These are phyloP conservation scores for Raphanus raphanistrum DNA, from an alignment of 345 rosid genomes.

Conservation along the genomic window DNA sequence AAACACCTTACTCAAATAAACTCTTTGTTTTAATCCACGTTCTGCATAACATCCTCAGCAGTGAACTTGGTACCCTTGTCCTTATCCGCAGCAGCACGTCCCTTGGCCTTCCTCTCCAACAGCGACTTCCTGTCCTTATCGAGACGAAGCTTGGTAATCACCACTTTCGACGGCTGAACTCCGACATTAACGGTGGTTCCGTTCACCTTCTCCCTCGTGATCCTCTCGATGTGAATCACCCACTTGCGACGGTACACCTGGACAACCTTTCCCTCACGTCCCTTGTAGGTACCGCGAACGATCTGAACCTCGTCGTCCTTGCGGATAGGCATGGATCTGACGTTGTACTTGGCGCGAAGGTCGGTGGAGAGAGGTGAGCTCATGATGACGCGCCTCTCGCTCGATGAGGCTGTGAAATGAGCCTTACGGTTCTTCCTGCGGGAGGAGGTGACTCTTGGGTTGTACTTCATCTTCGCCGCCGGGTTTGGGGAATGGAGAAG, in stretches of 20 bases:
- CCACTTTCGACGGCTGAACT: conserved; percentile 67
- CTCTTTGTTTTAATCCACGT: conserved; percentile 45
- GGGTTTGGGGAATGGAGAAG: not conserved
- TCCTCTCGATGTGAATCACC: conserved; percentile 85
- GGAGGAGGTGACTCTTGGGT: conserved; percentile 67
- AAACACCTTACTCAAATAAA: not conserved
- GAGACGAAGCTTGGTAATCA: conserved; percentile 68
- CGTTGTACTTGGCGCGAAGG: conserved; percentile 76
- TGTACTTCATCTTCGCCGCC: conserved; percentile 69
- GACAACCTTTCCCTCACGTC: conserved; percentile 78
- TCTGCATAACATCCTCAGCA: conserved; percentile 80
- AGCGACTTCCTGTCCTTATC: conserved; percentile 76
- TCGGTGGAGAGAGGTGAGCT: conserved; percentile 69
- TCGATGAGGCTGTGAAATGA: conserved; percentile 69
- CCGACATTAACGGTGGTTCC: conserved; percentile 83
- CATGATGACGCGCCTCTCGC: conserved; percentile 72
- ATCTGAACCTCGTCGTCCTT: conserved; percentile 85
- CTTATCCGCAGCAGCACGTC: conserved; percentile 74
- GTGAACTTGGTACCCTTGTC: conserved; percentile 81
- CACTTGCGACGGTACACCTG: conserved; percentile 78
- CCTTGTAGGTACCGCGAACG: conserved; percentile 79
- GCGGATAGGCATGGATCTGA: conserved; percentile 79
- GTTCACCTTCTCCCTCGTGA: conserved; percentile 78
- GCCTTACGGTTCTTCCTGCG: conserved; percentile 85
- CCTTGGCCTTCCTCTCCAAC: conserved; percentile 78